phyloP scores from a whole-genome alignment of 1,284 basidiomycete genomes.

The Meripilus lineatus region DNA sequence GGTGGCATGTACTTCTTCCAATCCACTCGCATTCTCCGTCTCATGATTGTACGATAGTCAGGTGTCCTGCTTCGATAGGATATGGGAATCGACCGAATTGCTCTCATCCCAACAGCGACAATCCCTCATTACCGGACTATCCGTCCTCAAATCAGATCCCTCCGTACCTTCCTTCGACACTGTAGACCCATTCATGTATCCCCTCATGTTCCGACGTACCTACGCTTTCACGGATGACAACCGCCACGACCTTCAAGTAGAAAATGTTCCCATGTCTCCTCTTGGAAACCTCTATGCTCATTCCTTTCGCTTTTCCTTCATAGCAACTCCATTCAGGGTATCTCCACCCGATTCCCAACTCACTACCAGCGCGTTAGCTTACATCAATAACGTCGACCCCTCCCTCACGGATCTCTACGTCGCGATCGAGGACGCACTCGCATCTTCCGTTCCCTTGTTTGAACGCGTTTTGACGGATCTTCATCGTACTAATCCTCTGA shows the following conservation, averaged over 20 bases:
- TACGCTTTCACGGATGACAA: slow-evolving; percentile 11
- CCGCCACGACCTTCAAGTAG: slow-evolving; percentile 17
- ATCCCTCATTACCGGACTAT: too few species aligned
- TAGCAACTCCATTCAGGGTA: slow-evolving; percentile 44
- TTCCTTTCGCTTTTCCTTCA: slow-evolving; percentile 34
- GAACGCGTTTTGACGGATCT: slow-evolving; percentile 49
- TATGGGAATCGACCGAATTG: slow-evolving; percentile 42
- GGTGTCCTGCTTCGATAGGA: slow-evolving; percentile 50
- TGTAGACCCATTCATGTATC: slow-evolving; percentile 42
- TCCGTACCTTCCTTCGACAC: slow-evolving; percentile 19
- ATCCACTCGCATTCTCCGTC: neutral
- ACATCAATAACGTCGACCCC: slow-evolving; percentile 55
- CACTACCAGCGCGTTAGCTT: slow-evolving; percentile 34
- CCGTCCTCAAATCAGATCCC: too few species aligned
- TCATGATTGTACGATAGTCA: slow-evolving; percentile 28
- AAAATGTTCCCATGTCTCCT: slow-evolving; percentile 22
- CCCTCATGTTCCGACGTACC: slow-evolving; percentile 42
- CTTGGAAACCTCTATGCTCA: slow-evolving; percentile 31
- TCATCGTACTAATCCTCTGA: slow-evolving; percentile 41
- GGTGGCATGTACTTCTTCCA: slow-evolving; percentile 30
- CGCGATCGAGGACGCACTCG: slow-evolving; percentile 32
- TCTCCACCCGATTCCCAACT: slow-evolving; percentile 20
- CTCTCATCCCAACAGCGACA: slow-evolving; percentile 13
- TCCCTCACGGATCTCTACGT: slow-evolving; percentile 29
- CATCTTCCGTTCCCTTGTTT: slow-evolving; percentile 42